phyloP scores from a whole-genome alignment of 768 basidiomycete species.

The Filobasidium wieringae region DNA sequence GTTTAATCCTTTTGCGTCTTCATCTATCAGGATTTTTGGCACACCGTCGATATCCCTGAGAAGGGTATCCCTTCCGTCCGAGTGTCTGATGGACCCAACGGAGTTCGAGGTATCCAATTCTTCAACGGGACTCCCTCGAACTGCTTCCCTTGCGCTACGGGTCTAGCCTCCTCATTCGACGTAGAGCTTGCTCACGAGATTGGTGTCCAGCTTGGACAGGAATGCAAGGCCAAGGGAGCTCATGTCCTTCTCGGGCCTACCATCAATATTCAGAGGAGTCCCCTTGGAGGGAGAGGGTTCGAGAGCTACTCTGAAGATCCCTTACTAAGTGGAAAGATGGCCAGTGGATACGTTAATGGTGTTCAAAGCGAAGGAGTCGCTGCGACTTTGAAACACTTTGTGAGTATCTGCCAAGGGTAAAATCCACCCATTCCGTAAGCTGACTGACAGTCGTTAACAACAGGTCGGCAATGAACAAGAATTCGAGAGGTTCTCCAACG shows the following conservation, averaged over 20 bases:
- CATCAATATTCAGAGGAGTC: slow-evolving; percentile 56
- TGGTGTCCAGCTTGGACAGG: slow-evolving; percentile 52
- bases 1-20: not conserved
- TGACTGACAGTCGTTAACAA: not conserved
- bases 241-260: slow-evolving; percentile 59
- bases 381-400: slow-evolving; percentile 62
- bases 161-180: slow-evolving; percentile 61
- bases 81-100: slow-evolving; percentile 66
- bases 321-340: slow-evolving; percentile 51
- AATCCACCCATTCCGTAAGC: not conserved
- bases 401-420: not conserved
- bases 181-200: slow-evolving; percentile 48
- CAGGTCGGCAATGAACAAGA: slow-evolving; percentile 57
- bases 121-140: slow-evolving; percentile 56
- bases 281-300: slow-evolving; percentile 43
- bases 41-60: slow-evolving; percentile 7
- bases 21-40: slow-evolving; percentile 11
- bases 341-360: slow-evolving; percentile 58
- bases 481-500: slow-evolving; percentile 54
- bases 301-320: slow-evolving; percentile 67
- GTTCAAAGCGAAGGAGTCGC: slow-evolving; percentile 56
- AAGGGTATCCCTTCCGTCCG: slow-evolving; percentile 15
- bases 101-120: slow-evolving; percentile 48
- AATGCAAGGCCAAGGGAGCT: slow-evolving; percentile 56
- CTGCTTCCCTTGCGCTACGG: slow-evolving; percentile 59